These are phyloP conservation scores for Cladosporium cucumerinum DNA, from an alignment of 2,329 filamentous ascomycete genomes.

Conservation along the genomic window DNA sequence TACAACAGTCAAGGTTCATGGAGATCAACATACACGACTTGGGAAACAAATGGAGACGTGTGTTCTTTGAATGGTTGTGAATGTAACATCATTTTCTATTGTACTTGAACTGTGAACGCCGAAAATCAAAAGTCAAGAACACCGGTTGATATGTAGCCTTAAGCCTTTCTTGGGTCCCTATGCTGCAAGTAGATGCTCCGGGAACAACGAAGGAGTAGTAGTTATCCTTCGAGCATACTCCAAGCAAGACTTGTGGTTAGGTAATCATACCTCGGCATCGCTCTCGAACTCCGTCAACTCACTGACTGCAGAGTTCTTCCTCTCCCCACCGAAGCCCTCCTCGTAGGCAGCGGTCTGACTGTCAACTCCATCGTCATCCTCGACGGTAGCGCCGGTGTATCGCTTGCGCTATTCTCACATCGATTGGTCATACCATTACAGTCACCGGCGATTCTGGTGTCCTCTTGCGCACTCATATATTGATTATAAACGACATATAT, in stretches of 20 bases:
- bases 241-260: neutral
- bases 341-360: neutral
- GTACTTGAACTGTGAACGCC: neutral
- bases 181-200: neutral
- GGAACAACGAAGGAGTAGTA: neutral
- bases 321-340: neutral
- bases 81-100: neutral
- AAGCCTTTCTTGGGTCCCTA: neutral
- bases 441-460: too few species aligned
- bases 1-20: neutral
- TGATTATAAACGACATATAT: too few species aligned
- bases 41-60: neutral
- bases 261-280: neutral
- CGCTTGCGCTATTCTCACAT: too few species aligned
- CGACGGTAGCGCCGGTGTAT: neutral
- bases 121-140: neutral
- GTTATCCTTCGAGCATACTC: neutral
- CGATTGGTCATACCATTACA: too few species aligned
- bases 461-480: too few species aligned
- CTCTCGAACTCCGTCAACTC: neutral
- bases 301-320: neutral
- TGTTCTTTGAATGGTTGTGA: neutral
- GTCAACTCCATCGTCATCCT: neutral
- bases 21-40: neutral
- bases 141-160: neutral